Evolutionary conservation across 345 rosid genomes (phyloP), one percentile per base, ranked within the genome.

Genomic region (Eutrema yunnanense): DNA sequence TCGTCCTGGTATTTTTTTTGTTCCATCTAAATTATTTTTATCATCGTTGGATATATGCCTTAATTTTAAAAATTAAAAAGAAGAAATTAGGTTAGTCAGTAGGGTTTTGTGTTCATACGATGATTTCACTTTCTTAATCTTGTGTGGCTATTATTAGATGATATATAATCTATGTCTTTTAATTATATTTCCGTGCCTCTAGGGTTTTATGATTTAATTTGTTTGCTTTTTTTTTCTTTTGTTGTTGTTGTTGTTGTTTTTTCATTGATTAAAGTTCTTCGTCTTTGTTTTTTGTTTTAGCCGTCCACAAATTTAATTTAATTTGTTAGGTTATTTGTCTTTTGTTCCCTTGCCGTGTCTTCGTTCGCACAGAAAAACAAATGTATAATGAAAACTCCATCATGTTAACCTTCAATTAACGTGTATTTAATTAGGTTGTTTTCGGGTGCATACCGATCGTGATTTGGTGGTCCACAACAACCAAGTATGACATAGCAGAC

Each of bases 401-500:
- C 22, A 22, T 22, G 26, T 32, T 32, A 6, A 54, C 58, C 19
- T 53, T 30, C 30, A 30, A 27, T 30, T 4, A 29, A 52, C 6
- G 37, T 29, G 2, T 46, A 50, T 50, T 5, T 55, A 19, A 19
- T 19, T 19, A 56, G 55, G n/a, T 43, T 65, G 29, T 36, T 59
- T 7, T 77, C 1, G 67, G 73, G 7, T 4, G 29, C 50, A 51
- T 71, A 65, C 49, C 63, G 22, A 71, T 51, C 19, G 13, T 29
- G 59, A 50, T 41, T 65, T 77, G 80, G 80, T 14, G 1, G 26
- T 22, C 26, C 1, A 43, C 38, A 65, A 47, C 76, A 59, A 77
- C 68, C 3, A 27, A 51, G 42, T 22, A 22, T 22, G 59, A 38
- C 36, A 27, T 65, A 26, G 51, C 33, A 59, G 58, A 71, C 32